Base-by-base conservation (phyloP, 2,329 filamentous ascomycete species). In the Diaporthe capsici region DNA sequence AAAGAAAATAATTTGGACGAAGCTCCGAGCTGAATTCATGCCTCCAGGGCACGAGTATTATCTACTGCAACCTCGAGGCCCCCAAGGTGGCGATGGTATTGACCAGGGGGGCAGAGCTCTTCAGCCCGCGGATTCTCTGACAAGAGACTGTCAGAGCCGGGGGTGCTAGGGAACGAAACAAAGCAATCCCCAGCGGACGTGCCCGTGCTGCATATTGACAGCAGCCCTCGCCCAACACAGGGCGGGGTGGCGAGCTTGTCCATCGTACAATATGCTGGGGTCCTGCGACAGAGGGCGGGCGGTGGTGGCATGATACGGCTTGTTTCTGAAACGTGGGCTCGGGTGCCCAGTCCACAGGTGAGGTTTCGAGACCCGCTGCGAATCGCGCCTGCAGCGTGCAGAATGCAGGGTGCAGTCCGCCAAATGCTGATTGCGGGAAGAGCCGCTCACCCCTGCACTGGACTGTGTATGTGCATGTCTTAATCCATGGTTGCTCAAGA, bases 191-290 rank as follows among this genome's bases (percentile, higher is more conserved):
- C 47, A 53, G 47, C 31, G 47, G 47, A 31, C 47, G 47, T 68
- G 63, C 31, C 47, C 44, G 47, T 44, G 12, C 13, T 53, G 44
- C 63, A 42, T 63, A 10, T 67, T 67, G 61, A 49, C 61, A 67
- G 49, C 49, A 28, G 60, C 39, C 39, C 17, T 37, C 17, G 31
- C 57, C 57, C 57, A 60, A 60, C 57, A 7, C 6, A 15, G 37
- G 12, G 37, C 42, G 15, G 3, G 15, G n/a, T 71, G 72, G 57
- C 51, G 63, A 63, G 37, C 20, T n/a, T 13, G 47, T 8, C 6
- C 28, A 70, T 74, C 51, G 72, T 71, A 44, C 73, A 51, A 74
- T 71, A 47, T 55, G n/a, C 73, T 61, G 44, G 73, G 73, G 63
- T 71, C 31, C 70, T 71, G 73, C 67, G 73, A 74, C 73, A 74